Evolutionary conservation across 2,329 filamentous ascomycete genomes (phyloP), one percentile per base, ranked within the genome.

Genomic region (Daldinia sp.): DNA sequence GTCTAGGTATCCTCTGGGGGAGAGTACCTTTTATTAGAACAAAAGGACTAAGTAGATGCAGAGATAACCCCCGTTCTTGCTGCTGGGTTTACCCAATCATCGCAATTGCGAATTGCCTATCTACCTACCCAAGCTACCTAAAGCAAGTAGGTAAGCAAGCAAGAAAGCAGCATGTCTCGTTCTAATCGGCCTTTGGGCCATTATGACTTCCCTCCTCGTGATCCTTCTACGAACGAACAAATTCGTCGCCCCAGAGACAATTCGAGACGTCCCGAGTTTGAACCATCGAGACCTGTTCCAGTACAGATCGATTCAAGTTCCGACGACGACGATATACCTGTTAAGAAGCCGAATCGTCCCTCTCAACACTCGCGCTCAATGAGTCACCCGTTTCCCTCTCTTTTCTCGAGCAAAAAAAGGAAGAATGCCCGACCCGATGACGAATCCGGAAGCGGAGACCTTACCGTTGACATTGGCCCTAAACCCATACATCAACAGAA

Each of bases 371-470:
- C 79, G 25, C 87, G 91, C 56, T 94, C 92, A 57, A 86, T 90
- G 80, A 95, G 92, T 81, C 89, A 94, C 72, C 91, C 92, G 9
- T 90, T 94, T 67, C 89, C 91, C 6, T 88, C 87, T 15, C 77
- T 93, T 29, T 92, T 94, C 73, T 82, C 85, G 29, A 78, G 79
- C 64, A 83, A 79, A 65, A 88, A 87, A 73, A 88, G 85, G 77
- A 83, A 82, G 70, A 76, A 80, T 71, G 75, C 75, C 57, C 67
- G 80, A 67, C 71, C 74, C 68, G 75, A 71, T 61, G 65, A 74
- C 54, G 70, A 61, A 51, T 62, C 60, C 23, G 68, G 70, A 58
- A 70, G 73, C 49, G 77, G 79, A 47, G 81, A 82, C 51, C 79
- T 79, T 3, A 77, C 79, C 30, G 82, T 79, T 56, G 80, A 84